These are phyloP conservation scores for Hypoxylon subgilvum DNA, from an alignment of 495 filamentous ascomycete species.

Conservation along the genomic window DNA sequence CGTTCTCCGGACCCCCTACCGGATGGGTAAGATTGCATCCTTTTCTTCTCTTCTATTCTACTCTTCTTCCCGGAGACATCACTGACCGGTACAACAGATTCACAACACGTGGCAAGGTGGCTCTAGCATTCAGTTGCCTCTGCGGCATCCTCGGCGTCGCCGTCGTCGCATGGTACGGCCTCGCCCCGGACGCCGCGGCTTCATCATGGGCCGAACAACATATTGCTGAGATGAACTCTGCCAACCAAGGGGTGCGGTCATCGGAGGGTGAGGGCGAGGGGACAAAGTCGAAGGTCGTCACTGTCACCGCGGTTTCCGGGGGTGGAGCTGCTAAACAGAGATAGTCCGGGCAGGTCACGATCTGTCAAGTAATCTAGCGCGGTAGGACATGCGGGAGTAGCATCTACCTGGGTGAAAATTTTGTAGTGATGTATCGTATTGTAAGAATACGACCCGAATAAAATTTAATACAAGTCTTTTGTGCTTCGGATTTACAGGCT, in stretches of 20 bases:
- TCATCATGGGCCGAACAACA: constrained; percentile 2
- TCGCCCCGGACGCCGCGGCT: constrained; percentile 41
- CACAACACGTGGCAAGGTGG: constrained; percentile 72
- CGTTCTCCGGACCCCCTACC: constrained; percentile 63
- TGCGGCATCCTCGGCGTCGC: constrained; percentile 74
- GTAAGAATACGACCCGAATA: no score
- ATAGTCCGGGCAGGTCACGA: no score
- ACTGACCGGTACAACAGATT: constrained; percentile 53
- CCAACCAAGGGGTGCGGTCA: constrained; percentile 1
- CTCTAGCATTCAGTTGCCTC: constrained; percentile 73
- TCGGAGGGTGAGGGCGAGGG: constrained; percentile 19
- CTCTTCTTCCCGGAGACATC: not conserved
- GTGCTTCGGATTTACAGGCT: no score
- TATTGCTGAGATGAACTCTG: not conserved
- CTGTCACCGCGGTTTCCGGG: constrained; percentile 10
- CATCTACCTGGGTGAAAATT: no score
- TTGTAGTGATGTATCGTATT: no score
- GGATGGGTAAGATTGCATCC: constrained; percentile 55
- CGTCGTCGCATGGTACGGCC: constrained; percentile 71
- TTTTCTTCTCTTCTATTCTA: not conserved
- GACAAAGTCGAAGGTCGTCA: constrained; percentile 15
- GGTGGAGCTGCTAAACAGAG: constrained; percentile 15
- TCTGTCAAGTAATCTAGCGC: not conserved
- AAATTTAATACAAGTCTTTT: no score
- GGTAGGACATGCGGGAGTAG: no score